Conservation (phyloP, 2,329 filamentous ascomycete genomes). For the Ceratocystis albifundus region DNA sequence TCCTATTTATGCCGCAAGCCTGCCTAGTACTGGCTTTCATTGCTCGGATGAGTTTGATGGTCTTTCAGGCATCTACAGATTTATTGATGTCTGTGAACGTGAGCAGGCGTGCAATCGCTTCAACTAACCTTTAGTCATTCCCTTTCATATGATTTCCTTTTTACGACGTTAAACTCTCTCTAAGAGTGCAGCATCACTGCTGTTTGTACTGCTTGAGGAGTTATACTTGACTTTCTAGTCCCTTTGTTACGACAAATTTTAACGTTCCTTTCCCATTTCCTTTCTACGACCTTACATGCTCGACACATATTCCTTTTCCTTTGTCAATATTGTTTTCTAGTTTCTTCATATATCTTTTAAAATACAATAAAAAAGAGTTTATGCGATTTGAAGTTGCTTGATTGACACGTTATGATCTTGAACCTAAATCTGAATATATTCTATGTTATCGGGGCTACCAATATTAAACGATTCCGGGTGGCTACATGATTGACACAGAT, state of each 20-base stretch:
- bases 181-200: not conserved
- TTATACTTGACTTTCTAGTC: slow-evolving; percentile 21
- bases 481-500: no score
- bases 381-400: not conserved
- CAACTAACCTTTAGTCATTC: slow-evolving; percentile 15
- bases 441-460: no score
- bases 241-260: slow-evolving; percentile 19
- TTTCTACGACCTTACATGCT: slow-evolving; percentile 14
- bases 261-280: slow-evolving; percentile 20
- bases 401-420: not conserved
- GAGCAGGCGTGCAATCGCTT: slow-evolving; percentile 20
- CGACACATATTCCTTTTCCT: slow-evolving; percentile 9
- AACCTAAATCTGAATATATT: not conserved
- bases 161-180: not conserved
- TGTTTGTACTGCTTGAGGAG: not conserved
- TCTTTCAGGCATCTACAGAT: slow-evolving; percentile 46
- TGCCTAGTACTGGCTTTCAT: slow-evolving; percentile 35
- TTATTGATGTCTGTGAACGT: slow-evolving; percentile 47
- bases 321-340: not conserved
- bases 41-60: slow-evolving; percentile 43
- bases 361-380: not conserved
- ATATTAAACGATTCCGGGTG: no score
- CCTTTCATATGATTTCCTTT: slow-evolving; percentile 16
- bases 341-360: not conserved
- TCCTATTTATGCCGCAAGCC: slow-evolving; percentile 28